A percentile compares a stretch with the other conserved stretches of the same genome.
These are phyloP conservation scores for Wickerhamiella domercqiae DNA, from an alignment of 805 yeast species.

Conservation along the genomic window DNA sequence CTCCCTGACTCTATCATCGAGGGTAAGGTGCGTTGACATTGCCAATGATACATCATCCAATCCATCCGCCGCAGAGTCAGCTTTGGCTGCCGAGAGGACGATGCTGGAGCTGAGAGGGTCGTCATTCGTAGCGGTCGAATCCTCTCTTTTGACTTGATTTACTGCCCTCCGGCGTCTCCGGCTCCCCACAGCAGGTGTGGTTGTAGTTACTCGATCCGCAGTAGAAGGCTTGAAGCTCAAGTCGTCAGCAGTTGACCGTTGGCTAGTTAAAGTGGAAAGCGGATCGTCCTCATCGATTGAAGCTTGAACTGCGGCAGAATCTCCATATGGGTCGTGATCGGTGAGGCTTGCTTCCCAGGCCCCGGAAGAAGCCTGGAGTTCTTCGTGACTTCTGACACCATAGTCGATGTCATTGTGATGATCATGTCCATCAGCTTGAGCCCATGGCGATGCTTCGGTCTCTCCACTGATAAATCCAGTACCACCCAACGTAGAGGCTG, in stretches of 20 bases:
- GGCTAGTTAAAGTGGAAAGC: background rate
- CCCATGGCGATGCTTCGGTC: background rate
- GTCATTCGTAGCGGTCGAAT: background rate
- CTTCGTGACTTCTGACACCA: background rate
- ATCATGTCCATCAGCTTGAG: background rate
- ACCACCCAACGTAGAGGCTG: background rate
- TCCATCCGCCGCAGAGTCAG: background rate
- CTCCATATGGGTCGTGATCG: background rate
- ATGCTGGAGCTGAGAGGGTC: background rate
- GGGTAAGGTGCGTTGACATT: constrained; percentile 1
- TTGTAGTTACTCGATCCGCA: background rate
- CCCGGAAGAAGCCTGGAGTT: background rate
- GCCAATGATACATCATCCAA: constrained; percentile 1
- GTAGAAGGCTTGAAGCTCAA: background rate
- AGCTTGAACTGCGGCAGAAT: background rate
- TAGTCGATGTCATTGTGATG: background rate
- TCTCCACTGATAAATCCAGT: background rate
- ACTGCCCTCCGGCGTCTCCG: background rate
- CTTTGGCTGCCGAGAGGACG: background rate
- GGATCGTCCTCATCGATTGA: constrained; percentile 1
- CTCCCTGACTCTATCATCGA: background rate
- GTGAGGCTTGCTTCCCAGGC: background rate
- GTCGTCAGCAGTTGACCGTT: background rate
- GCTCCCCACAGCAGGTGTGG: background rate
- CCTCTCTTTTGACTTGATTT: background rate